phyloP scores from a whole-genome alignment of 2,329 filamentous ascomycete species.

The Colletotrichum lini region DNA sequence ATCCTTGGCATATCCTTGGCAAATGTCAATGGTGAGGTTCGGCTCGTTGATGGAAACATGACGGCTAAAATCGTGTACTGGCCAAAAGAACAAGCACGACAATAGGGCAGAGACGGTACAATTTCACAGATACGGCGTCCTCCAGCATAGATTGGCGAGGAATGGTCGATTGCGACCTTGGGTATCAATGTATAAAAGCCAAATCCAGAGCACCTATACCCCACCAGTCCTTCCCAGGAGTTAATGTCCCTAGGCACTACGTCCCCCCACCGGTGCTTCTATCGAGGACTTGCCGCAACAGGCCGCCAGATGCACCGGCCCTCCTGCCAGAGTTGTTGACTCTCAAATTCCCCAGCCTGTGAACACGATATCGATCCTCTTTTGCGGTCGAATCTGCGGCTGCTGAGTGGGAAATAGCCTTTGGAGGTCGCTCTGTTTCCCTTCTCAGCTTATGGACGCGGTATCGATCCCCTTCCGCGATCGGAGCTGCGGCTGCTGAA shows the following conservation, averaged over 20 bases:
- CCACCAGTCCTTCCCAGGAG: neutral
- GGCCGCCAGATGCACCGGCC: neutral
- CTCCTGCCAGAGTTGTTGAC: slow-evolving; percentile 6
- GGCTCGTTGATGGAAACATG: neutral
- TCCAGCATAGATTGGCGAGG: neutral
- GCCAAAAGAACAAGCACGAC: neutral
- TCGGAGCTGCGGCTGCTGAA: slow-evolving; percentile 4
- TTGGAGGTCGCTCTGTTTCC: neutral
- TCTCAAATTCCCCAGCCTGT: neutral
- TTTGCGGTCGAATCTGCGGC: neutral
- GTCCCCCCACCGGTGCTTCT: slow-evolving; percentile 34
- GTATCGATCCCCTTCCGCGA: neutral
- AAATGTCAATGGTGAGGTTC: neutral
- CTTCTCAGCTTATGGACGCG: slow-evolving; percentile 15
- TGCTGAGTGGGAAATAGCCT: neutral
- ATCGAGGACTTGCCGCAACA: slow-evolving; percentile 32
- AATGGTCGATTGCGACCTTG: neutral
- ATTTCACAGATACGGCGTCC: too few species aligned
- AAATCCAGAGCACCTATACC: slow-evolving; percentile 17
- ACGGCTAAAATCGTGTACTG: neutral
- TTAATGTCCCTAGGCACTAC: slow-evolving; percentile 27
- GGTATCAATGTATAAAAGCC: slow-evolving; percentile 12
- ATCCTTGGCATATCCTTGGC: slow-evolving; percentile 14
- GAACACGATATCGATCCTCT: neutral
- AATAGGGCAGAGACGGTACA: neutral